Evolutionary conservation across 768 basidiomycete species (phyloP).

Genomic region (Phaeolepiota aurea): DNA sequence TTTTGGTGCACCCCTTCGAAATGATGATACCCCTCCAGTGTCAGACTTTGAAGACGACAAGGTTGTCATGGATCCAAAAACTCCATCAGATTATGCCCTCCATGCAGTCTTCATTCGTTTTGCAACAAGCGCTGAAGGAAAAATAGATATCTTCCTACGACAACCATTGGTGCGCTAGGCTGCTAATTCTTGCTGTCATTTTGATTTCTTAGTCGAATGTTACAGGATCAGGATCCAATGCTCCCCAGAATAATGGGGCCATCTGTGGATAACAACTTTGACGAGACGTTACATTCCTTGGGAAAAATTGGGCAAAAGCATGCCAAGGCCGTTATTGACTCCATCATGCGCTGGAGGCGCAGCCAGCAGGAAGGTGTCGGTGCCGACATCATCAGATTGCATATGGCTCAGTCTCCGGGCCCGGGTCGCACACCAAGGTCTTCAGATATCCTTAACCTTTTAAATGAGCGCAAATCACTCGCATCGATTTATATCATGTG

Average conservation of each 20-base stretch:
- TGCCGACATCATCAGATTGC: conserved; percentile 40
- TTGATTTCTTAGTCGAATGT: not conserved
- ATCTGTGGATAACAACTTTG: conserved; percentile 69
- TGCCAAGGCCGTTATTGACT: conserved; percentile 77
- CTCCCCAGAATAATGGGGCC: conserved; percentile 64
- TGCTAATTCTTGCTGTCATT: conserved; percentile 1
- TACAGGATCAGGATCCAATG: conserved; percentile 61
- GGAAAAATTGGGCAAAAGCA: conserved; percentile 82
- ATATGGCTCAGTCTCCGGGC: conserved; percentile 30
- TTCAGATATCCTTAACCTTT: conserved; percentile 39
- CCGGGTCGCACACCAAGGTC: conserved; percentile 25
- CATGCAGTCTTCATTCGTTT: conserved; percentile 87
- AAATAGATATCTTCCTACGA: conserved; percentile 69
- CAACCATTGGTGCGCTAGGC: conserved; percentile 53
- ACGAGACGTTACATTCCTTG: conserved; percentile 77
- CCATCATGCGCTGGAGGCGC: conserved; percentile 81
- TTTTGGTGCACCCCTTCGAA: conserved; percentile 36
- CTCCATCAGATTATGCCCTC: conserved; percentile 82
- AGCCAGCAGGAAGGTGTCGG: conserved; percentile 59
- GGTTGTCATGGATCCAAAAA: conserved; percentile 63
- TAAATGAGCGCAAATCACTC: conserved; percentile 69
- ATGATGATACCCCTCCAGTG: conserved; percentile 39
- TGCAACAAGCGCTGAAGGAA: conserved; percentile 68
- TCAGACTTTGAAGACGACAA: conserved; percentile 61
- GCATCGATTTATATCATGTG: conserved; percentile 89